Evolutionary conservation across 257 asterid species (phyloP).

Genomic region (Cruciata laevipes): DNA sequence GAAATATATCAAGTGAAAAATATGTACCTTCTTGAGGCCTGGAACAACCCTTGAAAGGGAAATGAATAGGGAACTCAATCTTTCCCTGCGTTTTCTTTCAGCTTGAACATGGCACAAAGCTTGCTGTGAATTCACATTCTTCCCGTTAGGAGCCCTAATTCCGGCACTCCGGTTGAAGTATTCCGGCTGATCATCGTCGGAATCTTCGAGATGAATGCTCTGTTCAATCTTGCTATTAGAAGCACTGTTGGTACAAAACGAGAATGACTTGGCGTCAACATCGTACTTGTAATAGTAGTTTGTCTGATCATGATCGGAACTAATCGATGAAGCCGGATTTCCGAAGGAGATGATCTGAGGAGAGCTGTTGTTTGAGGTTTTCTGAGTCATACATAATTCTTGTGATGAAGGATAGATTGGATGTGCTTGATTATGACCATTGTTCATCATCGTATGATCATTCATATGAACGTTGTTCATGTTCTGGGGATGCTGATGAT

Average conservation of each 20-base stretch:
- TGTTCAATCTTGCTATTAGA: neutral
- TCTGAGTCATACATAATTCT: neutral
- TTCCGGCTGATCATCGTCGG: neutral
- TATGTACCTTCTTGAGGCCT: slow-evolving; percentile 53
- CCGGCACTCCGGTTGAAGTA: neutral
- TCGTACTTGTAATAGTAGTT: neutral
- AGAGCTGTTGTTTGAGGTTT: neutral
- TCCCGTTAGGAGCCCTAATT: neutral
- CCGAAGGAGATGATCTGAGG: slow-evolving; percentile 20
- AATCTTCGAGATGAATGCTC: neutral
- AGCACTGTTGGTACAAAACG: neutral
- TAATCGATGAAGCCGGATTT: neutral
- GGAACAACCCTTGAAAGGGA: slow-evolving; percentile 52
- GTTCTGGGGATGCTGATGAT: neutral
- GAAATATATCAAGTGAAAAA: no score
- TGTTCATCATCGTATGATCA: neutral
- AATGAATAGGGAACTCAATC: slow-evolving; percentile 47
- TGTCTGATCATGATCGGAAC: neutral
- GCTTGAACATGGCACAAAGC: slow-evolving; percentile 36
- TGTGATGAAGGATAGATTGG: neutral
- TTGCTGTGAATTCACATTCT: slow-evolving; percentile 20
- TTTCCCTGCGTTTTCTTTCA: slow-evolving; percentile 58
- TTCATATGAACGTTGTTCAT: neutral
- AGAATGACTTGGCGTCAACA: neutral
- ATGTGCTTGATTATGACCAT: neutral